Percentiles rank a stretch among this genome's conserved stretches.
Conservation (phyloP, 2,329 filamentous ascomycete genomes). For the Fusarium sp. region DNA sequence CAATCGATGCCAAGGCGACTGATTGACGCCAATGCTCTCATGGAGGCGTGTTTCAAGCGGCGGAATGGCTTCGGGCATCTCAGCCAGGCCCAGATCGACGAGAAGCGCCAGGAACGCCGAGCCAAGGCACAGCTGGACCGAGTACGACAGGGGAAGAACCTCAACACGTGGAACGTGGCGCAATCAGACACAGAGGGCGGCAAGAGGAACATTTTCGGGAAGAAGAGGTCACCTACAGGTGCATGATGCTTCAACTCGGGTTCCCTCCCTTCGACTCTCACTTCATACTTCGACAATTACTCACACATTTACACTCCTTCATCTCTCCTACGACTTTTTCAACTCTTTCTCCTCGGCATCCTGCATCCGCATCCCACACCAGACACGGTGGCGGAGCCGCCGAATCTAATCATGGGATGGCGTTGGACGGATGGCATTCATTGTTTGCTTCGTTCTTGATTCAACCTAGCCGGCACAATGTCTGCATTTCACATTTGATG, state of each 20-base stretch:
- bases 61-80: constrained; percentile 85
- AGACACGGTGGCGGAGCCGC: constrained; percentile 26
- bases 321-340: constrained; percentile 11
- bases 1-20: constrained; percentile 86
- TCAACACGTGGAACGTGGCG: constrained; percentile 47
- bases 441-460: constrained; percentile 31
- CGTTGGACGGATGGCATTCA: constrained; percentile 42
- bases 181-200: constrained; percentile 46
- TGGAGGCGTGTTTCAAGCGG: constrained; percentile 86
- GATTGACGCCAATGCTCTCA: constrained; percentile 82
- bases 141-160: constrained; percentile 44
- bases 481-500: constrained; percentile 35
- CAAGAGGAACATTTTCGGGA: constrained; percentile 59
- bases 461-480: constrained; percentile 41
- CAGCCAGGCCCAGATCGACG: constrained; percentile 84
- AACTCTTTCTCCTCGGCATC: constrained; percentile 28
- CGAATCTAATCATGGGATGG: constrained; percentile 42
- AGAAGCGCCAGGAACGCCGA: constrained; percentile 76
- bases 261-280: neutral
- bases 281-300: neutral
- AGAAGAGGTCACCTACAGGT: constrained; percentile 48
- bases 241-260: constrained; percentile 9
- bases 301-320: constrained; percentile 24
- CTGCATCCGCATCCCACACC: constrained; percentile 25
- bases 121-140: constrained; percentile 61